Evolutionary conservation across 768 basidiomycete genomes (phyloP), one percentile per base, ranked within the genome.

Genomic region (Tubosaeta sp.): DNA sequence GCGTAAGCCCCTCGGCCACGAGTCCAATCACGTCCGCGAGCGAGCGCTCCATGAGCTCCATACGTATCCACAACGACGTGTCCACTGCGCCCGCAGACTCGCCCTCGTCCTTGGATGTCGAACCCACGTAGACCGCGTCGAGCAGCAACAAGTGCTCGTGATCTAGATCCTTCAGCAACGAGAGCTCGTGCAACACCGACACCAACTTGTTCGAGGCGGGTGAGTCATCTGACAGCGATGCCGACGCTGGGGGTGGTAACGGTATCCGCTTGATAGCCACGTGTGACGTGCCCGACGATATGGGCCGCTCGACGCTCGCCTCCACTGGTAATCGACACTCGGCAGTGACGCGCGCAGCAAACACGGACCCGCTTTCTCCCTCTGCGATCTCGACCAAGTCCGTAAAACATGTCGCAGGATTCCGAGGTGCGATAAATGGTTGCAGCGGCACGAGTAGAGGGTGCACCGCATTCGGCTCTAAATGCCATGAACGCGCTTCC

Each of bases 11-110:
- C 53, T 80, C 74, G 12, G 71, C 77, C 7, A 79, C 80, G 18
- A 90, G 66, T 14, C 74, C 80, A 14, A 92, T 74, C 41, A 93
- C 77, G 64, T 93, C 90, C 59, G 90, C 90, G 57, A 93, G 71
- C 63, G 88, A 90, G 55, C 89, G 76, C 59, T 90, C 88, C 90
- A 93, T 90, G 29, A 92, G 78, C 65, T 91, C 89, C 90, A 93
- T 93, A 55, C 84, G 73, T 44, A 93, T 84, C 90, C 90, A 93
- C 32, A 93, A 67, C 51, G 82, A 78, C 55, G 81, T 80, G 51
- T 83, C 83, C 19, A 69, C 57, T 7, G 25, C 30, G 3, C 27
- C 24, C 4, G 54, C 47, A 24, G 44, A 49, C 19, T 47, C 43
- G 19, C 51, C 51, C 47, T 73, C 72, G 39, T 34, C 6, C 34